Evolutionary conservation across 306 rosid species (phyloP).

Genomic region (Trifolium subterraneum): DNA sequence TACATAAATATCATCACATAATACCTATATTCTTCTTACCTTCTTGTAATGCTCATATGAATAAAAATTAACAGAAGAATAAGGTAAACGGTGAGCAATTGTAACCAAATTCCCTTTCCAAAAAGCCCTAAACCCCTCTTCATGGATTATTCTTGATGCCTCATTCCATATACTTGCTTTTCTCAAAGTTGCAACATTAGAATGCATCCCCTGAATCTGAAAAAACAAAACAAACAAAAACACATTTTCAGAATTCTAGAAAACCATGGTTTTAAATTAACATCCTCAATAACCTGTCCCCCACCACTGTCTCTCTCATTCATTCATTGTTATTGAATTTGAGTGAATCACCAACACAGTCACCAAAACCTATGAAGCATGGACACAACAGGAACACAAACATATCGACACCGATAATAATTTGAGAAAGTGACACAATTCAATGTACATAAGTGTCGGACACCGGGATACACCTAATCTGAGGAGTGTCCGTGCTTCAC

Average conservation of each 20-base stretch:
- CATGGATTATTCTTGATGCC: slow-evolving; percentile 85
- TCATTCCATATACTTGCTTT: slow-evolving; percentile 88
- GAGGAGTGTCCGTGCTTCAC: no score
- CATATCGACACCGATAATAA: no score
- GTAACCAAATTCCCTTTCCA: slow-evolving; percentile 99
- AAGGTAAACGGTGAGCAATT: slow-evolving; percentile 93
- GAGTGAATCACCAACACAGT: neutral
- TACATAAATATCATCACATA: neutral
- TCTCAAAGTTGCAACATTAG: slow-evolving; percentile 76
- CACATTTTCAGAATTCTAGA: neutral
- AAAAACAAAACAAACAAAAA: slow-evolving; percentile 36
- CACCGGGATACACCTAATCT: no score
- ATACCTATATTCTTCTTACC: slow-evolving; percentile 64
- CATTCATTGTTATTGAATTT: neutral
- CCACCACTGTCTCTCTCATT: neutral
- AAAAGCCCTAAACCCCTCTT: slow-evolving; percentile 95
- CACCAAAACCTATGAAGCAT: neutral
- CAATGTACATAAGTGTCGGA: no score
- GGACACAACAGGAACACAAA: no score
- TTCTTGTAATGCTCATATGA: slow-evolving; percentile 88
- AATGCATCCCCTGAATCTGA: slow-evolving; percentile 97
- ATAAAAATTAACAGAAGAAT: slow-evolving; percentile 91
- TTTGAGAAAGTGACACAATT: no score
- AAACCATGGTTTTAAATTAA: slow-evolving; percentile 1
- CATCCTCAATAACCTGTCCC: neutral